A percentile compares a stretch with the other conserved stretches of the same genome.
Conservation (phyloP, 257 asterid species). For the Anisodus acutangulus region DNA sequence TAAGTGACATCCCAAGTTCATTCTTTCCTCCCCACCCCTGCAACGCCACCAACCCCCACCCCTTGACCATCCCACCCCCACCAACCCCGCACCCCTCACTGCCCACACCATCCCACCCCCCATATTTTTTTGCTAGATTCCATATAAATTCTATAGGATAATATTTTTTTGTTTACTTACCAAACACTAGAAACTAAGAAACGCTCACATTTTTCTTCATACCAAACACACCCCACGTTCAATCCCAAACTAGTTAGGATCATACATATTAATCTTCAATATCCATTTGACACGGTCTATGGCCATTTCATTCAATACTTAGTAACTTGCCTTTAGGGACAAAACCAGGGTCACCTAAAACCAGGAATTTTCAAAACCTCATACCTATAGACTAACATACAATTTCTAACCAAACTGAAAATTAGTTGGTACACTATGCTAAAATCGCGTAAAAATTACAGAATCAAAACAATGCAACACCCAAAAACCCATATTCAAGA, state of each 20-base stretch:
- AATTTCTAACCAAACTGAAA: neutral
- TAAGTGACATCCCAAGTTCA: too few relatives aligned
- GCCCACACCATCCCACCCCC: too few relatives aligned
- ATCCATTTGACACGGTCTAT: neutral
- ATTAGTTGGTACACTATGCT: neutral
- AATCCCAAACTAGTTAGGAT: neutral
- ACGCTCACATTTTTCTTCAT: too few relatives aligned
- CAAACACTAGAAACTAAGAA: too few relatives aligned
- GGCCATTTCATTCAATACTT: slow-evolving; percentile 1
- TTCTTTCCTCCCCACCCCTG: too few relatives aligned
- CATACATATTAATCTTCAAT: neutral
- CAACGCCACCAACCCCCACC: too few relatives aligned
- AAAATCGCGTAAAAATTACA: slow-evolving; percentile 28
- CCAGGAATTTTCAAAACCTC: neutral
- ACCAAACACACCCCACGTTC: too few relatives aligned
- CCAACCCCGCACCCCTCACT: too few relatives aligned
- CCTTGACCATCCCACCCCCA: too few relatives aligned
- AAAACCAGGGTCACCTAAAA: neutral
- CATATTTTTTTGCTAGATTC: too few relatives aligned
- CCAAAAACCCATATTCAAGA: neutral
- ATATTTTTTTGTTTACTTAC: too few relatives aligned
- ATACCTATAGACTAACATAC: neutral
- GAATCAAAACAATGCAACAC: slow-evolving; percentile 29
- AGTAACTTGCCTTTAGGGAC: neutral
- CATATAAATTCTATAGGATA: too few relatives aligned